Base-by-base conservation (phyloP, 352 stramenopile species). In the Phytophthora agathidicida region DNA sequence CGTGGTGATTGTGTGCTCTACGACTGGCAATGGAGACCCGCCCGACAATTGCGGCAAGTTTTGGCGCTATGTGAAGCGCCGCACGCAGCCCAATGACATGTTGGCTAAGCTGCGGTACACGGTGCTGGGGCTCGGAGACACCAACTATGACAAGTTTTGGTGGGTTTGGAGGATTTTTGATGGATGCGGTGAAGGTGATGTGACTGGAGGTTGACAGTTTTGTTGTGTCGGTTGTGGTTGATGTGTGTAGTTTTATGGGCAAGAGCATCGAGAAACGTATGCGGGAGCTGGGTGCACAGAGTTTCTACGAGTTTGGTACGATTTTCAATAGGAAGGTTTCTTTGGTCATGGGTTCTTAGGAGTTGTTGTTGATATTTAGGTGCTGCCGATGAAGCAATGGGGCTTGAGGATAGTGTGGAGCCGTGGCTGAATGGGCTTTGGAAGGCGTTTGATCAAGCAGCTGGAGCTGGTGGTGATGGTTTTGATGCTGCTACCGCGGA, bases 91-190 rank as follows among this genome's bases (percentile, higher is more conserved):
- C 7, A 79, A 75, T 19, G 81, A 94, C 36, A 62, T 93, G 38
- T 82, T 98, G 24, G 45, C 62, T 41, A 83, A 89, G 30, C 60
- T 97, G 2, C 51, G 57, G 7, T 98, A 88, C 72, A 84, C 82
- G 19, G 91, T 98, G 20, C 80, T 99, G 5, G 96, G 68, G 7
- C 74, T 99, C 5, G 96, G 96, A 20, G 96, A 99, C 71, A 98
- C 95, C 33, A 99, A 99, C 75, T 99, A 99, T 67, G 93, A 98
- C 79, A 87, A 97, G 68, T 98, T 98, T 54, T 98, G 94, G 78
- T 91, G 42, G 51, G 62, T 44, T 45, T 23, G 20, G 24, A n/a
- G 26, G 11, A 22, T 9, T 3, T n/a, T 37, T 31, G 11, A n/a
- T 16, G 19, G 7, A 22, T 28, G 38, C 19, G 11, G 3, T 24